Evolutionary conservation across 192 early-diverging fungal genomes (phyloP), one percentile per base, ranked within the genome.

Genomic region (Dispira parvispora): DNA sequence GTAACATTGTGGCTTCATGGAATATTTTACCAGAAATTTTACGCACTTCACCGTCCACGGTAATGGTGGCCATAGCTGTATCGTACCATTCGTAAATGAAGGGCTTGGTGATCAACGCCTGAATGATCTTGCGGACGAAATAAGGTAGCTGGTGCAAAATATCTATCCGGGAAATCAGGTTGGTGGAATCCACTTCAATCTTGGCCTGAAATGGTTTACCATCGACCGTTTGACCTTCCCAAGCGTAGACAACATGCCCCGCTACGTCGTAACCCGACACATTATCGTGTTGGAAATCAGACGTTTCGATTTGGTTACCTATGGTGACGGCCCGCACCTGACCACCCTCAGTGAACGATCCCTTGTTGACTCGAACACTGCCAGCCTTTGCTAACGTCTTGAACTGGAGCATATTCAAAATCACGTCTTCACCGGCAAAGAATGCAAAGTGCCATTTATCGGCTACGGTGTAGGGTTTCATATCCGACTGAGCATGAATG

Each of bases 81-180:
- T 92, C 85, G 58, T 87, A 82, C 84, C 92, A 94, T 71, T 98
- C 91, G 71, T 94, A 98, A 42, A 92, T 80, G 64, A 84, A 96
- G 43, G 94, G 94, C 63, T 89, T 88, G 21, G 90, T 92, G 32
- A 98, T 85, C 64, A 94, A 84, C 0, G 91, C 86, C 75, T 94
- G 88, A 46, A 98, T 88, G 46, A 94, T 68, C 63, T 88, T 91
- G 52, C 87, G 81, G n/a, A 98, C 55, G 45, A 95, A 72, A 71
- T 80, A 98, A 16, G 94, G 92, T 69, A 98, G 81, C 67, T 92
- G 90, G n/a, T 78, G 71, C 44, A 98, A 73, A 14, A 95, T 80
- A 70, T 98, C 92, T 58, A 98, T 87, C 62, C 89, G 90, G 61
- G 89, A 89, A 45, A 84, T 68, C 52, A 90, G 74, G 45, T 77